Evolutionary conservation across 2,329 filamentous ascomycete genomes (phyloP), one percentile per base, ranked within the genome.

Genomic region (Hypoxylon sp.): DNA sequence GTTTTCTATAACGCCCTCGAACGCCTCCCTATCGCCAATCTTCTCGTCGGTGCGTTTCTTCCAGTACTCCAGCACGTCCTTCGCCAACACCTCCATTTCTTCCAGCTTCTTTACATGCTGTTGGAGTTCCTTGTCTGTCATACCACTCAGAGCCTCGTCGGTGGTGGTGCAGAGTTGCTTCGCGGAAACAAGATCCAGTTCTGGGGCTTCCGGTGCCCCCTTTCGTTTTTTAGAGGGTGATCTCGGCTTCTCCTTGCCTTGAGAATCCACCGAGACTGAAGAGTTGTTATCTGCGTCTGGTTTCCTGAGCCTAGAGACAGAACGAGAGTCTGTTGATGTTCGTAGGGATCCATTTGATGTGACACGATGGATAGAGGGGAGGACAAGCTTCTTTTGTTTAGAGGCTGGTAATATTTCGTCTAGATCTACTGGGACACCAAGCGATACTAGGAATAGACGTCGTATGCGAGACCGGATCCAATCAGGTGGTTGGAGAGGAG

Each of bases 401-500:
- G 90, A 96, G 0, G 93, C 92, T 0, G 94, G 94, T 5, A 99
- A 82, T 46, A 99, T 97, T 75, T 99, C 94, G 71, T 99, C 94
- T 0, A 99, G 80, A 65, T 99, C 94, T 32, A 99, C 91, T 1
- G 94, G 94, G 0, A 99, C 94, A 12, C 94, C 94, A 0, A 99
- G 83, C 1, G 92, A 97, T 44, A 99, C 92, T 30, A 99, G 84
- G 70, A 99, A 99, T 17, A 99, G 83, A 19, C 94, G 89, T 43
- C 94, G 87, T 63, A 96, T 99, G 41, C 92, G 90, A 42, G 91
- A 96, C 59, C 94, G 90, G 51, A 97, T 95, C 94, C 94, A 99
- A 71, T 99, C 94, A 0, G 94, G 93, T 4, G 94, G 94, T 65
- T 96, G 91, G 26, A 99, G 83, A 2, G 94, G 92, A 2, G 94